Conservation (phyloP, 164 flowering plant genomes). For the Chimonanthus praecox region DNA sequence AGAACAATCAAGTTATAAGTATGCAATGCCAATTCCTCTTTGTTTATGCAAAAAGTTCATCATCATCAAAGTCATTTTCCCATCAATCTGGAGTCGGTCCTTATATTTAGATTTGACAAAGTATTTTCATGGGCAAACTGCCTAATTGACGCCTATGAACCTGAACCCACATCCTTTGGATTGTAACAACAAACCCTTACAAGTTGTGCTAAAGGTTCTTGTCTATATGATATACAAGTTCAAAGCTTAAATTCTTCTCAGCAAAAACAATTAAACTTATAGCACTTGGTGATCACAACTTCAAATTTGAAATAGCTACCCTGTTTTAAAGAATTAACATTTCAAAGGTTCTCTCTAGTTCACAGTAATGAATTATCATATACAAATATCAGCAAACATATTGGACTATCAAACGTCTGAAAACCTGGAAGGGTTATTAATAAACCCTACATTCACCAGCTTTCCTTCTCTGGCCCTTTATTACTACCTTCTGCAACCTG, state of each 20-base stretch:
- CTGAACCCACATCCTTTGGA: no score
- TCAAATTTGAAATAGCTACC: background rate
- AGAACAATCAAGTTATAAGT: no score
- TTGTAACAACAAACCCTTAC: no score
- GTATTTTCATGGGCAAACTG: no score
- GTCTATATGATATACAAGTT: background rate
- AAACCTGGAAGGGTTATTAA: background rate
- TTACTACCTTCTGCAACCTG: slow-evolving; percentile 28
- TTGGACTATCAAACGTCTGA: background rate
- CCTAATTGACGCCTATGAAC: no score
- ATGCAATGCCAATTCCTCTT: background rate
- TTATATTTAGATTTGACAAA: no score
- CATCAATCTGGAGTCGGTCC: no score
- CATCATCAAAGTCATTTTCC: no score
- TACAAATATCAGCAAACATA: background rate
- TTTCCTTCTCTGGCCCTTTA: slow-evolving; percentile 24
- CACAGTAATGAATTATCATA: background rate
- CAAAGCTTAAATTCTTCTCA: background rate
- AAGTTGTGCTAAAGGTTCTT: no score
- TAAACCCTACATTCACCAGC: slow-evolving; percentile 23
- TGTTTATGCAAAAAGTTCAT: no score
- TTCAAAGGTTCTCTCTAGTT: background rate
- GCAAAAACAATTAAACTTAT: slow-evolving; percentile 1
- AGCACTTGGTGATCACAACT: background rate
- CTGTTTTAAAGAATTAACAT: background rate